Evolutionary conservation across 257 asterid species (phyloP), one percentile per base, ranked within the genome.

Genomic region (Rauvolfia tetraphylla): DNA sequence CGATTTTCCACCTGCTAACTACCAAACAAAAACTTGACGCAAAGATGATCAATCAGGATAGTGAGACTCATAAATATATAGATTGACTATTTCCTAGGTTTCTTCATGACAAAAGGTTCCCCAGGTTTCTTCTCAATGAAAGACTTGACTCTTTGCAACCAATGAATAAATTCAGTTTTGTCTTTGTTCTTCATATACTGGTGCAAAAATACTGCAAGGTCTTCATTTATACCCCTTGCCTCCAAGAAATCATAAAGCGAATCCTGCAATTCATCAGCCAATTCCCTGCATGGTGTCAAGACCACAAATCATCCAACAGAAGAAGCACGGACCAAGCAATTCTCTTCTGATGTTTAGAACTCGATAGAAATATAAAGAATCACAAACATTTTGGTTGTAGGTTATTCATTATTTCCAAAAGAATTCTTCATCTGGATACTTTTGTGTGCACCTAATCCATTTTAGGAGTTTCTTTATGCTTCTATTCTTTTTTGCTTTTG

Each of bases 161-260:
- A 95, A 33, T 88, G 90, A 29, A 93, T 73, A 76, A 84, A 93
- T 82, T 93, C 98, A 34, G 75, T 87, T 87, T 86, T 91, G 80
- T 90, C 98, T 84, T 95, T 95, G 90, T 87, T 84, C 80, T 44
- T 83, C 90, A 90, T 87, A 71, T 86, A 88, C 23, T 54, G 78
- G 82, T 93, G 97, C 88, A 95, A 81, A 85, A 88, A 91, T 67
- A 66, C 91, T 49, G 91, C 90, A 81, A 95, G 86, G 9, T 83
- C 81, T 42, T 93, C 98, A 17, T 86, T 89, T 79, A 95, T 74
- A 75, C 97, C 97, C 86, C 97, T 91, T 5, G 63, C 79, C 88
- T 90, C 97, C 63, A 93, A 84, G 90, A 85, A 95, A 70, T 87
- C 92, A 71, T 93, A 93, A 62, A 95, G 92, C 17, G 89, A 85